A percentile compares a stretch with the other conserved stretches of the same genome.
phyloP scores from a whole-genome alignment of 169 alveolate species.

The Cryptosporidium xiaoi region DNA sequence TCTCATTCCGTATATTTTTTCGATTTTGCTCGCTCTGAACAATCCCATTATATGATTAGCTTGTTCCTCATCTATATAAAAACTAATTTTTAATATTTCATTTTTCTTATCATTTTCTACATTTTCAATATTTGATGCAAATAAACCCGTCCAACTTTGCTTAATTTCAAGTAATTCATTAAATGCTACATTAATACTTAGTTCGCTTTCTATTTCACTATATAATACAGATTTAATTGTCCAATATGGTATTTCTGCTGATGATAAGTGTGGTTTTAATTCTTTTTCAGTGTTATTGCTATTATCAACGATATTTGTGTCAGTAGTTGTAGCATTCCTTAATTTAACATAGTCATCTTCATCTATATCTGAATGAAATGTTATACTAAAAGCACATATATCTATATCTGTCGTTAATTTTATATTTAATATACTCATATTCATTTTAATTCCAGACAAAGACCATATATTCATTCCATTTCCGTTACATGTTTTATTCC shows the following conservation, averaged over 20 bases:
- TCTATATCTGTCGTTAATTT: conserved; percentile 31
- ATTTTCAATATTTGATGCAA: conserved; percentile 40
- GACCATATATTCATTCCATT: conserved; percentile 74
- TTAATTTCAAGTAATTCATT: conserved; percentile 52
- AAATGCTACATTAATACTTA: conserved; percentile 21
- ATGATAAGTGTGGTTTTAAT: conserved; percentile 22
- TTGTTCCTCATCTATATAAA: conserved; percentile 36
- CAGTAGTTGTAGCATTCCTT: not conserved
- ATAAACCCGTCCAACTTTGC: conserved; percentile 67
- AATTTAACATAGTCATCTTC: conserved; percentile 8
- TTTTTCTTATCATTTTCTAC: not conserved
- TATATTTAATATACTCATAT: conserved; percentile 15
- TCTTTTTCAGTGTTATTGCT: conserved; percentile 18
- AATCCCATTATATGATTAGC: conserved; percentile 65
- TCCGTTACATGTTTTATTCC: conserved; percentile 70
- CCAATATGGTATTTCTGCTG: conserved; percentile 74
- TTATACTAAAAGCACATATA: conserved; percentile 68
- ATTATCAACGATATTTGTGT: not conserved
- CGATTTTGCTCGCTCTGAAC: conserved; percentile 49
- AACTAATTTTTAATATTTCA: conserved; percentile 15
- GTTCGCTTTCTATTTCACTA: not conserved
- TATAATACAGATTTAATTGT: conserved; percentile 46
- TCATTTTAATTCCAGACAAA: conserved; percentile 41
- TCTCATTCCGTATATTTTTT: conserved; percentile 51
- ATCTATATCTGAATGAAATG: conserved; percentile 42